phyloP scores from a whole-genome alignment of 495 filamentous ascomycete species.

The Aspergillus sparsus region DNA sequence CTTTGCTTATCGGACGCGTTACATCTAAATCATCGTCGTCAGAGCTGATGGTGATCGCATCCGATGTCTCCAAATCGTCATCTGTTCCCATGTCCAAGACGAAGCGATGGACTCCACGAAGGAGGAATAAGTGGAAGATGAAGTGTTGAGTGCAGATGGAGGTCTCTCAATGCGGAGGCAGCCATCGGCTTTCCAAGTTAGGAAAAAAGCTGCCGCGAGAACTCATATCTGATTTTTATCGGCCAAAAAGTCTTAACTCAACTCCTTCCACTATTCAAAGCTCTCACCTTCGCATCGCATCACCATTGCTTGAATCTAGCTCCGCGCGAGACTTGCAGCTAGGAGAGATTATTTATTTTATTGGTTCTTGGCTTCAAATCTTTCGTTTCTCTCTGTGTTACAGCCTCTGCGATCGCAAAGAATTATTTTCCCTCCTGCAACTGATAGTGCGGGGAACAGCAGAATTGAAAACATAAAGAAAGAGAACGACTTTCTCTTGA shows the following conservation, averaged over 20 bases:
- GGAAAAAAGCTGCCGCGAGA: constrained; percentile 24
- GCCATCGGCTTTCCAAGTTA: constrained; percentile 19
- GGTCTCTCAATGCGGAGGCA: constrained; percentile 8
- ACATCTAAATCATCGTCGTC: constrained; percentile 47
- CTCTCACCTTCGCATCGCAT: neutral
- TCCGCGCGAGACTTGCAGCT: neutral
- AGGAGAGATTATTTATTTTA: neutral
- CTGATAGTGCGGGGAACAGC: constrained; percentile 24
- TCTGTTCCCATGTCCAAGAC: constrained; percentile 21
- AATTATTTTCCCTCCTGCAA: constrained; percentile 1
- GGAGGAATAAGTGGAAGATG: neutral
- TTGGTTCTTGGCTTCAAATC: neutral
- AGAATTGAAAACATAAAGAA: neutral
- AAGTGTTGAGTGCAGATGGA: neutral
- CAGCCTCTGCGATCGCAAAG: neutral
- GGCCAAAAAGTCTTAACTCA: constrained; percentile 13
- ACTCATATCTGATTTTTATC: constrained; percentile 21
- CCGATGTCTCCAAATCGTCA: constrained; percentile 25
- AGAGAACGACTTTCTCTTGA: neutral
- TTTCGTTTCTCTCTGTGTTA: neutral
- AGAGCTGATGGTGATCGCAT: constrained; percentile 35
- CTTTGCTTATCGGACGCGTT: constrained; percentile 25
- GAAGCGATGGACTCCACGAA: neutral
- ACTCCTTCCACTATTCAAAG: neutral
- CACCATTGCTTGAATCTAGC: neutral